Conservation (phyloP, 176 grass and related monocot genomes). For the Oropetium thomaeum region DNA sequence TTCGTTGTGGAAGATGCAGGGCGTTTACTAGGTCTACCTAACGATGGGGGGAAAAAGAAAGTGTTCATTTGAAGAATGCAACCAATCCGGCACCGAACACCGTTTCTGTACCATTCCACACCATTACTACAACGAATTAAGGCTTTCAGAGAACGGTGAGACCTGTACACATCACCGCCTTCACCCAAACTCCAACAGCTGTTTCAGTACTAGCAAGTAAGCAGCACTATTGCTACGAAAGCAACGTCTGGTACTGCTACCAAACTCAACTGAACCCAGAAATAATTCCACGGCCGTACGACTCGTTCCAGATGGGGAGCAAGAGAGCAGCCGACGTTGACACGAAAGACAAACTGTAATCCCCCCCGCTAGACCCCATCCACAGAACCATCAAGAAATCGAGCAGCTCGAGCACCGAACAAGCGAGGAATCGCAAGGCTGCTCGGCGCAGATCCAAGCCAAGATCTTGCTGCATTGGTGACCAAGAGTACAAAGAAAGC, state of each 20-base stretch:
- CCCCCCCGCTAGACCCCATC: neutral
- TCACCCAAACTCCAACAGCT: constrained; percentile 26
- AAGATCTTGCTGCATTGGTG: constrained; percentile 36
- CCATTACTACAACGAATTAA: constrained; percentile 11
- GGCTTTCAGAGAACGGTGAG: neutral
- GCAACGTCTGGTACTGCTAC: constrained; percentile 31
- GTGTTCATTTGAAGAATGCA: neutral
- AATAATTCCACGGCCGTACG: constrained; percentile 16
- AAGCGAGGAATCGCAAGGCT: neutral
- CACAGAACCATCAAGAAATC: constrained; percentile 20
- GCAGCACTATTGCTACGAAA: constrained; percentile 29
- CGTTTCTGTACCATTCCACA: constrained; percentile 7
- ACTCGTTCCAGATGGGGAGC: constrained; percentile 7
- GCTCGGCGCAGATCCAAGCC: constrained; percentile 35
- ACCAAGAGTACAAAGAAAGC: constrained; percentile 2
- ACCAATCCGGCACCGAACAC: neutral
- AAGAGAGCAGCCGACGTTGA: constrained; percentile 24
- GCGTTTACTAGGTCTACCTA: neutral
- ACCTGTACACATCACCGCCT: constrained; percentile 5
- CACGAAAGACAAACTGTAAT: constrained; percentile 25
- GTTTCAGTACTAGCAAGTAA: constrained; percentile 15
- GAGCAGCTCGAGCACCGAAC: neutral
- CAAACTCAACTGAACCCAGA: constrained; percentile 12
- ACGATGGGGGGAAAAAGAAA: neutral
- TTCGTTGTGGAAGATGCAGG: neutral